Conservation (phyloP, 306 rosid genomes). For the Neltuma alba region DNA sequence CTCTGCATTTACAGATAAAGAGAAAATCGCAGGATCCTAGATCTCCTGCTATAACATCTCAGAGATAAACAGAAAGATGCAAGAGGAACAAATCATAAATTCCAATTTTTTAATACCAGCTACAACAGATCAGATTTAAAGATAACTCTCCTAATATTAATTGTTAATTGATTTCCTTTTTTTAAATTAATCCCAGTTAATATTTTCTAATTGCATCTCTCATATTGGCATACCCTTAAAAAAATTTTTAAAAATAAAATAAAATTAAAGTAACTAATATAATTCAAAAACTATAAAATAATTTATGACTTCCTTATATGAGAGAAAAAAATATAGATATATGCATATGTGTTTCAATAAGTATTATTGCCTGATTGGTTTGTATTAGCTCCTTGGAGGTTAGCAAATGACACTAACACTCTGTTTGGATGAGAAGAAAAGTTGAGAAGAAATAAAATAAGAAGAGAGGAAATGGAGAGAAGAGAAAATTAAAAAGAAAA, state of each 20-base stretch:
- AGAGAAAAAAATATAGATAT: too few relatives aligned
- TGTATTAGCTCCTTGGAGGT: too few relatives aligned
- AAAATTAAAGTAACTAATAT: neutral
- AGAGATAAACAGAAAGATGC: slow-evolving; percentile 17
- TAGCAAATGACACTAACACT: too few relatives aligned
- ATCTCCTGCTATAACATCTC: slow-evolving; percentile 45
- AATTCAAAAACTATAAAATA: too few relatives aligned
- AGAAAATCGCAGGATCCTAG: slow-evolving; percentile 36
- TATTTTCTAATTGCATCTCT: neutral
- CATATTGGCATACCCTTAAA: neutral
- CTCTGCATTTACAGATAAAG: neutral
- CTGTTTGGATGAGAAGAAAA: too few relatives aligned
- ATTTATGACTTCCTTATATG: too few relatives aligned
- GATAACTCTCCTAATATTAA: neutral
- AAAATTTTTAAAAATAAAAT: too few relatives aligned
- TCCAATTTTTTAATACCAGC: neutral
- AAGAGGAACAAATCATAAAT: neutral
- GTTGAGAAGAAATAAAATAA: too few relatives aligned
- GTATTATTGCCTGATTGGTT: too few relatives aligned
- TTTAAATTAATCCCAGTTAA: neutral
- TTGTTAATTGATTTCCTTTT: neutral
- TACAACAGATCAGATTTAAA: neutral
- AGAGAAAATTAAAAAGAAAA: too few relatives aligned
- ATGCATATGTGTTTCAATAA: too few relatives aligned
- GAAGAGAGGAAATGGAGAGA: too few relatives aligned